Percentiles rank a stretch among this genome's conserved stretches.
Evolutionary conservation across 2,329 filamentous ascomycete species (phyloP).

Genomic region (Penicillium hesseltinei): DNA sequence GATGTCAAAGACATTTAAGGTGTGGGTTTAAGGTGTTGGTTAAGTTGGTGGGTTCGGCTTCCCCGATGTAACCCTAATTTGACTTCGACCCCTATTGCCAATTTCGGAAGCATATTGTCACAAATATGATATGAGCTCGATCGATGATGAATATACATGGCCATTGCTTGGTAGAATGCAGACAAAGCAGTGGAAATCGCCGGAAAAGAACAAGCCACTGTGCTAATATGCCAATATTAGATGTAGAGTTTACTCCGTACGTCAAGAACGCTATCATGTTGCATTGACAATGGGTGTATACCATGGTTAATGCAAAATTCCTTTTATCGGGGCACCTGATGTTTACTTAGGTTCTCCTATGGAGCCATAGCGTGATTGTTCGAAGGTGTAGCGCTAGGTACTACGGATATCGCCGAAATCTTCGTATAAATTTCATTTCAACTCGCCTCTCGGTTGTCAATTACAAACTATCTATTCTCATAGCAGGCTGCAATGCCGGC

Average conservation of each 20-base stretch:
- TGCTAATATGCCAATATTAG: not conserved
- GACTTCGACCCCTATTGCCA: not conserved
- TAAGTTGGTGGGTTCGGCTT: too few species aligned
- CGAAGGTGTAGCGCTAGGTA: not conserved
- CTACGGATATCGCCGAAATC: not conserved
- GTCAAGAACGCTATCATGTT: not conserved
- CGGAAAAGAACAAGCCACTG: not conserved
- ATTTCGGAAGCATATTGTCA: not conserved
- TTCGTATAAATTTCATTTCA: not conserved
- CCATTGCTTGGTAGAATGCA: not conserved
- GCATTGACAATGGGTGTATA: not conserved
- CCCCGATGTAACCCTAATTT: not conserved
- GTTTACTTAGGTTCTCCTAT: not conserved
- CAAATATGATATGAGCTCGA: not conserved
- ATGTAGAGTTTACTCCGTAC: not conserved
- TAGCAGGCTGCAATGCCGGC: not conserved
- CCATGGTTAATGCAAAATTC: not conserved
- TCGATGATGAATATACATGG: not conserved
- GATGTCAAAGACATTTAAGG: not conserved
- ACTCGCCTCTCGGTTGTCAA: not conserved
- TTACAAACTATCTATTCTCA: not conserved
- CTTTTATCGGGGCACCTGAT: not conserved
- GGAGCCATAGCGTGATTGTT: not conserved
- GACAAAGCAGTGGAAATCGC: not conserved
- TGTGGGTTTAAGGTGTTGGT: not conserved